phyloP scores from a whole-genome alignment of 78 protist genomes.

The Cavenderia fasciculata region DNA sequence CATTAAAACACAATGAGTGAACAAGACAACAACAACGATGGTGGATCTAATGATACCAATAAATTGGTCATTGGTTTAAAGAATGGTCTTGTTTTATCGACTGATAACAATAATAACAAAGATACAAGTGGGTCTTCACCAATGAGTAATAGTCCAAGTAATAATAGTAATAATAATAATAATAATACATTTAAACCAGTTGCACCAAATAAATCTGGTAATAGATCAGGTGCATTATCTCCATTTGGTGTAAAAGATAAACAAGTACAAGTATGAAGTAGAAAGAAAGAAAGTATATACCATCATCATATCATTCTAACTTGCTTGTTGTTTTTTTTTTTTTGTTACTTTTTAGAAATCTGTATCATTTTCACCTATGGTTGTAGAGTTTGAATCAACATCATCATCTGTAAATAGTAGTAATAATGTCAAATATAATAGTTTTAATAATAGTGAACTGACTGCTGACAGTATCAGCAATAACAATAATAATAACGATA shows the following conservation, averaged over 20 bases:
- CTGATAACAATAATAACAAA: neutral
- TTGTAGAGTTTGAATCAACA: neutral
- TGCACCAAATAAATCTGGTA: neutral
- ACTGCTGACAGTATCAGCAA: neutral
- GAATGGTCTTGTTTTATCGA: neutral
- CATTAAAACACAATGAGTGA: neutral
- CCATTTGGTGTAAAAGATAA: constrained; percentile 47
- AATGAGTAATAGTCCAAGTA: neutral
- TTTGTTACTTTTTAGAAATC: neutral
- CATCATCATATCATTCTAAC: neutral
- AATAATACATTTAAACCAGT: constrained; percentile 30
- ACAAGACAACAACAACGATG: neutral
- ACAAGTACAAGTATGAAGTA: neutral
- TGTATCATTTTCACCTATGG: constrained; percentile 16
- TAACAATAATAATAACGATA: neutral
- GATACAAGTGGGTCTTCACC: neutral
- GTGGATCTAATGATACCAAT: neutral
- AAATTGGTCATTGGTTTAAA: neutral
- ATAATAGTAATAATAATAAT: neutral
- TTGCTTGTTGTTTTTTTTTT: too few species aligned
- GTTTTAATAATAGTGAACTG: neutral
- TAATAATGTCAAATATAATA: neutral
- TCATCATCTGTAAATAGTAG: neutral
- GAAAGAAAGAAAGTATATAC: neutral
- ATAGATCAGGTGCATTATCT: constrained; percentile 44